Evolutionary conservation across 129 eudicot species (phyloP), one percentile per base, ranked within the genome.

Genomic region (Flaveria bidentis): DNA sequence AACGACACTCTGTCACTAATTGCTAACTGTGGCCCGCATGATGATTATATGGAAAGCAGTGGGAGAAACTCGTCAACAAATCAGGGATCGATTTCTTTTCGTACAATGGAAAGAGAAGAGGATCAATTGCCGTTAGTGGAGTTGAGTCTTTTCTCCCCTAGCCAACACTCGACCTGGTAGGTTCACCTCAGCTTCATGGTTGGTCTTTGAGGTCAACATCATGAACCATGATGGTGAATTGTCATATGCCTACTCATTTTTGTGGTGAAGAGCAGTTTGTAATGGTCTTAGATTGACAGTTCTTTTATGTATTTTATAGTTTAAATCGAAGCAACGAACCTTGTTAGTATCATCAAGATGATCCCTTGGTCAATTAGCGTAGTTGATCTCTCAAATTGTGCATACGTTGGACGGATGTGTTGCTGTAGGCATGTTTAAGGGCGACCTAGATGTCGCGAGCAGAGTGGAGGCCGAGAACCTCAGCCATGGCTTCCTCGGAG

Each of bases 31-130:
- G 83, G 72, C 82, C 85, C 76, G 26, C 44, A 51, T 23, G 96
- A 72, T 44, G 91, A 81, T 71, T 78, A 58, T 63, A 50, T 63
- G 56, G 69, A 51, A 28, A 85, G 85, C 73, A 76, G 69, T 2
- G 86, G 84, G 50, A 74, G 92, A 74, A 69, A 78, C 55, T 84
- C 89, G 11, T 84, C 90, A 22, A 76, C 87, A 6, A 87, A 85
- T 66, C 77, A 89, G 51, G 93, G 93, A 11, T 86, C 97, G 2
- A 86, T 86, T 52, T 91, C 97, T 55, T 91, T 91, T 56, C 85
- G 87, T 42, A 70, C 93, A 17, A 68, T 69, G 86, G 88, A 82
- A 69, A 88, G 80, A 81, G 87, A 84, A 46, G 89, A 82, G 83
- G 82, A 52, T 81, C 67, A 20, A 57, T 42, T 67, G 22, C 39